These are phyloP conservation scores for Aspergillus quadrilineatus DNA, from an alignment of 2,329 filamentous ascomycete genomes.

Conservation along the genomic window DNA sequence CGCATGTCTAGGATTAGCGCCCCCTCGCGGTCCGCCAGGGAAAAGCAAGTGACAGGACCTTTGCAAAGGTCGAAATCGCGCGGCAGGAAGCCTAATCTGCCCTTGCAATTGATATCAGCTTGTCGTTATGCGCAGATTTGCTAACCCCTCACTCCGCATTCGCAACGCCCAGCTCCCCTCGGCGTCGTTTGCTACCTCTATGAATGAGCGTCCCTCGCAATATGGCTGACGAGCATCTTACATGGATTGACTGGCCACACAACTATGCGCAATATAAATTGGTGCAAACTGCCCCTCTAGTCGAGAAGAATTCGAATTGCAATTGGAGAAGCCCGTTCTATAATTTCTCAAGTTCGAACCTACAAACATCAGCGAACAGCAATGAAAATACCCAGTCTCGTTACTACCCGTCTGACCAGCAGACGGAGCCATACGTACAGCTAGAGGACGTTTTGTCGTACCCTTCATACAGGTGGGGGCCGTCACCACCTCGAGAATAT, in stretches of 20 bases:
- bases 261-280: constrained; percentile 10
- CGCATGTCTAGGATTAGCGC: not conserved
- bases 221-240: constrained; percentile 22
- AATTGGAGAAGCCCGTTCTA: constrained; percentile 8
- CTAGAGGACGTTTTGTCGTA: constrained; percentile 2
- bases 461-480: constrained; percentile 3
- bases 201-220: not conserved
- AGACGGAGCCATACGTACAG: constrained; percentile 7
- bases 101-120: not conserved
- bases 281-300: constrained; percentile 3
- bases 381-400: not conserved
- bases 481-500: not conserved
- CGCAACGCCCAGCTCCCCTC: not conserved
- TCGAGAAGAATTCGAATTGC: not conserved
- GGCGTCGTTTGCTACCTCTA: not conserved
- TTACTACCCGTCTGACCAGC: constrained; percentile 1
- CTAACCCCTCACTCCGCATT: not conserved
- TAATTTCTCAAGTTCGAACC: not conserved
- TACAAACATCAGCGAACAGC: constrained; percentile 1
- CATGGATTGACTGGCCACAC: constrained; percentile 19
- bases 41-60: not conserved
- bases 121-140: not conserved
- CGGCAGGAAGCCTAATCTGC: not conserved
- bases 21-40: not conserved
- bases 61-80: not conserved